Conservation (phyloP, 495 filamentous ascomycete genomes). For the Chaetomidium leptoderma region DNA sequence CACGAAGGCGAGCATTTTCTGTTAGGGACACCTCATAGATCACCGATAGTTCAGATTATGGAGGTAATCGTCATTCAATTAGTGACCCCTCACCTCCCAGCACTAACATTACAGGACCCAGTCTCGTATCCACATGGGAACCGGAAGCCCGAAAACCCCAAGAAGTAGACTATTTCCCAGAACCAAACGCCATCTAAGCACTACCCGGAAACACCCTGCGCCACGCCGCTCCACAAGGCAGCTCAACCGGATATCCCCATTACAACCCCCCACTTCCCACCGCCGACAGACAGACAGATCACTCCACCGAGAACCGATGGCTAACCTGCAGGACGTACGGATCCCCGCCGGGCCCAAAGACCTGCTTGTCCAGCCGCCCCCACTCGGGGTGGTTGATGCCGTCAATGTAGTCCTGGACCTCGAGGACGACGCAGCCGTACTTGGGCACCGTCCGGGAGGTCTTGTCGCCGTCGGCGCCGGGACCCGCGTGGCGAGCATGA, state of each 20-base stretch:
- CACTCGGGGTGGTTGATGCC: slow-evolving; percentile 77
- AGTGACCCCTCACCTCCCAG: too few species aligned
- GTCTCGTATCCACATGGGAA: background rate
- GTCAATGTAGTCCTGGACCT: slow-evolving; percentile 72
- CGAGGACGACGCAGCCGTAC: slow-evolving; percentile 70
- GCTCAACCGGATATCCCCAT: too few species aligned
- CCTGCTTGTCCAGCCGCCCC: slow-evolving; percentile 58
- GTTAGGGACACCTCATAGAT: too few species aligned
- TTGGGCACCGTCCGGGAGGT: slow-evolving; percentile 49
- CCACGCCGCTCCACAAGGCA: too few species aligned
- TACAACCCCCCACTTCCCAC: too few species aligned
- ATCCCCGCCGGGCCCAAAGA: slow-evolving; percentile 58
- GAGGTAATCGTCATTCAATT: too few species aligned
- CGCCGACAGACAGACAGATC: too few species aligned
- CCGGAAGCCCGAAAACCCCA: background rate
- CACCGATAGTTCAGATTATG: too few species aligned
- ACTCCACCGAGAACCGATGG: slow-evolving; percentile 48
- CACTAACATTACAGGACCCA: background rate
- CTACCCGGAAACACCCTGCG: too few species aligned
- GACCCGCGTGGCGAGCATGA: background rate
- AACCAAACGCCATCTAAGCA: background rate
- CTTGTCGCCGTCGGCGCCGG: background rate
- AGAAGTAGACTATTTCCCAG: background rate
- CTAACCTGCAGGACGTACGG: slow-evolving; percentile 63
- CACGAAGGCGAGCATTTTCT: too few species aligned